A percentile compares a stretch with the other conserved stretches of the same genome.
Conservation (phyloP, 495 filamentous ascomycete species). For the Lasiosphaeria hispida region DNA sequence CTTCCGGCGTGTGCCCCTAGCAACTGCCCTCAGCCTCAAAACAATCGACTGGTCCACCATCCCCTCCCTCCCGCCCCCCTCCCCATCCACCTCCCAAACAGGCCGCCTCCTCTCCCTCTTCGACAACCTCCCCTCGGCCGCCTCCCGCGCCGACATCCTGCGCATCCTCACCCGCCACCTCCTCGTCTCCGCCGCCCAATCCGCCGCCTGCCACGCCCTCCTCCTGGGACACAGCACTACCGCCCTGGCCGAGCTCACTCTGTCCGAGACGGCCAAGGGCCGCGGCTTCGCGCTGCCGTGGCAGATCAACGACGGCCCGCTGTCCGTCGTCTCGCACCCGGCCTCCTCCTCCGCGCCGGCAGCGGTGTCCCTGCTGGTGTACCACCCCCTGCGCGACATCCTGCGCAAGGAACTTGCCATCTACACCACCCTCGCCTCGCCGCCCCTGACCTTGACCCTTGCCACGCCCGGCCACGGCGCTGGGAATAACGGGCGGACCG, state of each 20-base stretch:
- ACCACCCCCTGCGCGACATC: no score
- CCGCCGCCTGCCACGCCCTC: constrained; percentile 60
- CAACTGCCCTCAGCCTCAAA: constrained; percentile 49
- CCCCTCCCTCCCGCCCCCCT: constrained; percentile 30
- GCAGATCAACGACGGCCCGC: constrained; percentile 68
- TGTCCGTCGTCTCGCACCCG: no score
- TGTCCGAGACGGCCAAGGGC: constrained; percentile 87
- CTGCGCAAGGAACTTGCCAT: background rate
- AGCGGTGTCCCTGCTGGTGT: no score
- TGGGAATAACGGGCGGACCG: no score
- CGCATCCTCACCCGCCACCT: constrained; percentile 66
- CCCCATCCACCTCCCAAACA: constrained; percentile 31
- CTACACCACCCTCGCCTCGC: background rate
- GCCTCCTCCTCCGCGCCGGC: no score
- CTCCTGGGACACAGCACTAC: constrained; percentile 87
- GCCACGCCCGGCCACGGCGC: constrained; percentile 23
- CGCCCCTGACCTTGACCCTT: background rate
- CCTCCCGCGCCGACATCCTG: constrained; percentile 72
- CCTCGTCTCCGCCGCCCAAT: constrained; percentile 61
- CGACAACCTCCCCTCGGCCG: constrained; percentile 60
- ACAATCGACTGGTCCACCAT: constrained; percentile 43
- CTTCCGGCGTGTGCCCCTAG: constrained; percentile 54
- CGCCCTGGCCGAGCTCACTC: constrained; percentile 77
- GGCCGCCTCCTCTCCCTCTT: constrained; percentile 52
- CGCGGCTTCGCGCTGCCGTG: constrained; percentile 78